Base-by-base conservation (phyloP, 2,329 filamentous ascomycete genomes). In the Dendryphion nanum region DNA sequence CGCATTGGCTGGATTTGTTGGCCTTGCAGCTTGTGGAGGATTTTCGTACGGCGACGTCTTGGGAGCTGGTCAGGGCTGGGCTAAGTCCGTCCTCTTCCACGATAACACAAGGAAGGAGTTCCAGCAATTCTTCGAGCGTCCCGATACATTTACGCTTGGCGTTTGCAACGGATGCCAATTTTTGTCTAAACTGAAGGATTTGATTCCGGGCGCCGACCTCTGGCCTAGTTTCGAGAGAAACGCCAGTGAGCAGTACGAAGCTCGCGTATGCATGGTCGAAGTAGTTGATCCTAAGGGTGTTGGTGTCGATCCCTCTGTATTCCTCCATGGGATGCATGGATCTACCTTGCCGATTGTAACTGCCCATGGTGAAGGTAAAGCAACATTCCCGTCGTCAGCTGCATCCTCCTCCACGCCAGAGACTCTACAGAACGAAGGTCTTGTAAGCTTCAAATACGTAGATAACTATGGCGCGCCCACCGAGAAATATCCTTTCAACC, bases 161-260 rank as follows among this genome's bases (percentile, higher is more conserved):
- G 89, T 97, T 21, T 97, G 93, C 77, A 98, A 98, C 64, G 93
- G 93, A 35, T 97, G 93, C 63, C 93, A 98, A 68, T 95, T 97
- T 81, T 74, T 97, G 28, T 86, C 85, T 5, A 82, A 89, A 35
- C 73, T 94, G 28, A 88, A 88, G 59, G 81, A 85, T 42, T 73
- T 95, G 37, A 94, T 96, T 47, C 90, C 89, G 1, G 90, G 89
- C n/a, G 81, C 89, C 0, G 66, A 73, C 48, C 70, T 78, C 55
- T 96, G 90, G 89, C 90, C 89, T 3, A 85, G 79, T 17, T 96
- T 96, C 66, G 85, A 91, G 41, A 77, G 85, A 42, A 97, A 97
- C 66, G 71, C 77, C 35, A 88, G 82, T 59, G 83, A 91, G 64
- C 90, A 95, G 69, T 96, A 95, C 67, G 90, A 96, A 71, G 90